Evolutionary conservation across 2,329 filamentous ascomycete species (phyloP).

Genomic region (Apiospora saccharicola): DNA sequence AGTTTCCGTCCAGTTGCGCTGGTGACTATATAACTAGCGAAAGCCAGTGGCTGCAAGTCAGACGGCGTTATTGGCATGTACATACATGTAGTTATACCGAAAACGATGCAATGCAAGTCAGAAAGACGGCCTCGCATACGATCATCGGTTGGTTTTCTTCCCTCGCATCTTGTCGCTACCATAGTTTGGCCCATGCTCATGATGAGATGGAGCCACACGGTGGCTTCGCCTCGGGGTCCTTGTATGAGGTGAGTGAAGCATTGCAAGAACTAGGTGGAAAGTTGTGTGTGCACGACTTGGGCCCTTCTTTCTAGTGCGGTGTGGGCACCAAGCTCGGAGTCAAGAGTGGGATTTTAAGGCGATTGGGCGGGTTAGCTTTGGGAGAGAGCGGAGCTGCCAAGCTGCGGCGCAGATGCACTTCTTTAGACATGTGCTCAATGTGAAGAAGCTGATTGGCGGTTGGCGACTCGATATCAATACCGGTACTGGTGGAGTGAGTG

Average conservation of each 20-base stretch:
- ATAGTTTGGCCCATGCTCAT: background rate
- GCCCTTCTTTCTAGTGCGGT: constrained; percentile 1
- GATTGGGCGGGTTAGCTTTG: background rate
- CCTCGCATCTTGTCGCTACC: background rate
- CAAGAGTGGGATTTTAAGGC: constrained; percentile 12
- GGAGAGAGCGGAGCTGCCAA: constrained; percentile 9
- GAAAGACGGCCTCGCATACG: background rate
- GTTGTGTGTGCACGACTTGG: background rate
- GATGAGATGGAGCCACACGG: background rate
- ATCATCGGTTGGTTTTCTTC: background rate
- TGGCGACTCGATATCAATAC: background rate
- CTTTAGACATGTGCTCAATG: constrained; percentile 2
- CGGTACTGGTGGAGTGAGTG: too few species aligned
- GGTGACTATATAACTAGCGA: background rate
- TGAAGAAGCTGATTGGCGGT: constrained; percentile 16
- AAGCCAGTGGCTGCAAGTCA: background rate
- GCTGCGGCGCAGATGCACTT: constrained; percentile 1
- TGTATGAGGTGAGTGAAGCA: background rate
- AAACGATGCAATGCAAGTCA: background rate
- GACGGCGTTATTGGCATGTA: background rate
- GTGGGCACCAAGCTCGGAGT: background rate
- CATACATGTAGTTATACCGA: background rate
- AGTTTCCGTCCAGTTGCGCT: background rate
- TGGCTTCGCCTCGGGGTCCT: background rate
- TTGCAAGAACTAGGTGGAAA: background rate